Conservation (phyloP, 805 yeast species). For the Candida boleticola region DNA sequence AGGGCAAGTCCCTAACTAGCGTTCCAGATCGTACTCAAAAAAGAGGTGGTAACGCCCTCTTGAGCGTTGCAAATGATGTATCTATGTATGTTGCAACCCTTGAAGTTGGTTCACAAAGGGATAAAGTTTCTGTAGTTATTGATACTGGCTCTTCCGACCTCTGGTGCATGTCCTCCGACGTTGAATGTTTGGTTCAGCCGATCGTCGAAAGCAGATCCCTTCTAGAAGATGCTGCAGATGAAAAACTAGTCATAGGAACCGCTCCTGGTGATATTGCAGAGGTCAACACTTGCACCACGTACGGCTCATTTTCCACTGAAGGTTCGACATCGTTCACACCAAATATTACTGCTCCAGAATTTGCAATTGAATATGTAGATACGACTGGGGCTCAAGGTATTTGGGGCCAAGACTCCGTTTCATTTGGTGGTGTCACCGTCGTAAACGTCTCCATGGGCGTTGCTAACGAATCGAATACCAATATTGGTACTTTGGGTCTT, state of each 20-base stretch:
- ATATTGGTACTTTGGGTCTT: slow-evolving; percentile 71
- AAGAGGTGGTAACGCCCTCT: slow-evolving; percentile 15
- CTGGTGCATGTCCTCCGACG: slow-evolving; percentile 29
- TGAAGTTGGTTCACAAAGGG: slow-evolving; percentile 27
- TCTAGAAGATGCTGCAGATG: background rate
- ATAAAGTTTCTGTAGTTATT: slow-evolving; percentile 12
- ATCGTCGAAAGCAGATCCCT: background rate
- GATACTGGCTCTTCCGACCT: background rate
- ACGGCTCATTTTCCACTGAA: slow-evolving; percentile 48
- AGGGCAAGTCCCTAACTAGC: slow-evolving; percentile 7
- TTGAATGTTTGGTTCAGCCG: slow-evolving; percentile 17
- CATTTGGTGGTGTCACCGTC: slow-evolving; percentile 48
- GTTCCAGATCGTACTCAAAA: slow-evolving; percentile 7
- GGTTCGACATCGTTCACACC: slow-evolving; percentile 36
- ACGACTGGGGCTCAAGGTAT: slow-evolving; percentile 45
- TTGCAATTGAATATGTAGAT: slow-evolving; percentile 49
- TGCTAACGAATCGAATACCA: slow-evolving; percentile 61
- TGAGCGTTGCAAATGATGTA: slow-evolving; percentile 20
- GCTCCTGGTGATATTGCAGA: slow-evolving; percentile 6
- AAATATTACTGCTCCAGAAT: slow-evolving; percentile 40
- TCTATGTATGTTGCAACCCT: slow-evolving; percentile 28
- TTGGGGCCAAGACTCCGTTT: slow-evolving; percentile 65
- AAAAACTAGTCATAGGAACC: slow-evolving; percentile 4
- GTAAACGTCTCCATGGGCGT: slow-evolving; percentile 66
- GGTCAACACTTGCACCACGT: slow-evolving; percentile 38